Evolutionary conservation across 2,329 filamentous ascomycete species (phyloP), one percentile per base, ranked within the genome.

Genomic region (Sporothrix variecibatus): DNA sequence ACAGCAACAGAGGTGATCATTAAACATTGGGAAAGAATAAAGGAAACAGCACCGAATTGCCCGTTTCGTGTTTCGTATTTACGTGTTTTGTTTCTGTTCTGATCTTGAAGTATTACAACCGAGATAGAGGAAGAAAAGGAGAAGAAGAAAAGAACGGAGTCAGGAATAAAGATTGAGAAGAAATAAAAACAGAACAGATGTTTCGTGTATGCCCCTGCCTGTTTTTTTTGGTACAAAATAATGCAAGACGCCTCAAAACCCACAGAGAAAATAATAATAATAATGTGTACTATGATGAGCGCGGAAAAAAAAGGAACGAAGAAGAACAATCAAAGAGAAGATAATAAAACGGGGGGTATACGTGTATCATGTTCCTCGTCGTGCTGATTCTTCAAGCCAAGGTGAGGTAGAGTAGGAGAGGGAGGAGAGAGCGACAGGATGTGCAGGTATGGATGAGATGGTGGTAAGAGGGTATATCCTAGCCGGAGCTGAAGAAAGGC

Each of bases 341-440:
- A 62, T 15, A 49, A 49, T 31, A 26, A 71, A 71, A 71, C 53
- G 69, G 51, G 34, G 68, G 69, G 69, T 71, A 71, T 71, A 62
- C 69, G 71, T 71, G 53, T 62, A 71, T 71, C 53, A 34, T 49
- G 69, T 49, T 71, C 53, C 69, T 71, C 53, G 49, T 62, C 51
- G 38, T 71, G 49, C 49, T 70, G 28, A 38, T 49, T 56, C 49
- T 56, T 56, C 5, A 20, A 70, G 31, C 46, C 31, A 53, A 70
- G 38, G 23, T 46, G 38, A 46, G 38, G 15, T 43, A 34, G 60
- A n/a, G 38, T 67, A 6, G 23, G 40, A 26, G 11, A 40, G 20
- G 38, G 49, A 43, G 31, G 46, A 26, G 5, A 8, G 6, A 3
- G 20, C 28, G 2, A 23, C 20, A 56, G 17, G 26, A 15, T 12